Conservation (phyloP, 31 red algal species). For the Odonthalia washingtoniensis region DNA sequence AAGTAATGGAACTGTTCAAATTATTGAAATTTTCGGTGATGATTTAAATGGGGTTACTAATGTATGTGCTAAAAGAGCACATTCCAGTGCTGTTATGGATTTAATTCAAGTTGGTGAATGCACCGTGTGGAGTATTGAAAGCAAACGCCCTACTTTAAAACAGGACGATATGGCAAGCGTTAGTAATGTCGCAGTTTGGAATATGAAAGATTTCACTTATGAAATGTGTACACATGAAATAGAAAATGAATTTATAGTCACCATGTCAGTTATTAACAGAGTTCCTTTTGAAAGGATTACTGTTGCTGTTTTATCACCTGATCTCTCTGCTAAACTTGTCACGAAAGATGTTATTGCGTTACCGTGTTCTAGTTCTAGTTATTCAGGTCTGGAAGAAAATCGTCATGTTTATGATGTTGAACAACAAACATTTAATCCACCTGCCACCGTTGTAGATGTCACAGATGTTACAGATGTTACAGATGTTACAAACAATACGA, state of each 20-base stretch:
- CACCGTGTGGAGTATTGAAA: constrained; percentile 58
- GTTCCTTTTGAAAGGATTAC: constrained; percentile 50
- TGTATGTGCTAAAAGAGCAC: constrained; percentile 17
- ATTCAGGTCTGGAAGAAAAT: not conserved
- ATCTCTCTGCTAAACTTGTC: not conserved
- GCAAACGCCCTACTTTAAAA: not conserved
- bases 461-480: not conserved
- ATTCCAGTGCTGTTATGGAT: constrained; percentile 35
- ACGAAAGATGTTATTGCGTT: not conserved
- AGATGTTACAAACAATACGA: not conserved
- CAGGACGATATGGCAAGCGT: not conserved
- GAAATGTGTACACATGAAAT: constrained; percentile 31
- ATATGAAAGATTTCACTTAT: constrained; percentile 41
- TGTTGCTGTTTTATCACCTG: constrained; percentile 26
- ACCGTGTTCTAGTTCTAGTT: not conserved
- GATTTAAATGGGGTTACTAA: constrained; percentile 52
- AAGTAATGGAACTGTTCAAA: constrained; percentile 45
- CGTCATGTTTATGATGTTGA: not conserved
- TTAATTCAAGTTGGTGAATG: constrained; percentile 54
- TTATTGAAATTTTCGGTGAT: constrained; percentile 73
- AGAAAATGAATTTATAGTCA: constrained; percentile 18
- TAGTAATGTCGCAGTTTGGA: constrained; percentile 46
- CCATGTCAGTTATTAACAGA: constrained; percentile 43
- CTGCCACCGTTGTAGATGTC: not conserved
- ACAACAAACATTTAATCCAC: not conserved